Base-by-base conservation (phyloP, 73 alveolate genomes). In the Paraurostyla sp. region DNA sequence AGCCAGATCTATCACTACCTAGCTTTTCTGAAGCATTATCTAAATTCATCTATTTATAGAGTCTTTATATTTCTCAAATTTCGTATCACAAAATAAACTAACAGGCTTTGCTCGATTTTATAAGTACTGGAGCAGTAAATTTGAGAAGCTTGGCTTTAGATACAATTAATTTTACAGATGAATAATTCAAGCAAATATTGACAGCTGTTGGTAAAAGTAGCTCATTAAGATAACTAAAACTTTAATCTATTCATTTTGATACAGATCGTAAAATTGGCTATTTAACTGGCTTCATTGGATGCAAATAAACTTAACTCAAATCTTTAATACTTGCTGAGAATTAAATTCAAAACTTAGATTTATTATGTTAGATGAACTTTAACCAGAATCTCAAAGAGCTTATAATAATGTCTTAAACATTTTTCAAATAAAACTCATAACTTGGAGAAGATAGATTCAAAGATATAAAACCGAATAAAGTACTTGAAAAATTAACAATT, bases 21-120 rank as follows among this genome's bases (percentile, higher is more conserved):
- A 54, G 78, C 40, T 78, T 78, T 32, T 78, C 89, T 9, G 89
- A 78, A 38, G 89, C 89, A 6, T 60, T 78, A 9, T 78, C 89
- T 15, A 78, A 78, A 38, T 78, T 78, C 50, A 52, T 40, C 7
- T 25, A 54, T 11, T 27, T 78, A 32, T 7, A 51, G 15, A 7
- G 80, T 25, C 22, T 78, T 4, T 6, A 35, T 2, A 49, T 78
- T 22, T 51, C 76, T 18, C 18, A 25, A 36, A 38, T 78, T 6
- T 48, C 78, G 7, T 52, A 51, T 32, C 40, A 54, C 1, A 50
- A 54, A 27, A 54, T 78, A 4, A 78, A 78, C 23, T 20, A 50
- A 38, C 25, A 40, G 18, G 45, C 40, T 20, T 40, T 78, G 52
- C 32, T 52, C n/a, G 89, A 78, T 25, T 78, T 51, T 38, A 78